phyloP scores from a whole-genome alignment of 768 basidiomycete genomes.

The Neoboletus subvelutipes region DNA sequence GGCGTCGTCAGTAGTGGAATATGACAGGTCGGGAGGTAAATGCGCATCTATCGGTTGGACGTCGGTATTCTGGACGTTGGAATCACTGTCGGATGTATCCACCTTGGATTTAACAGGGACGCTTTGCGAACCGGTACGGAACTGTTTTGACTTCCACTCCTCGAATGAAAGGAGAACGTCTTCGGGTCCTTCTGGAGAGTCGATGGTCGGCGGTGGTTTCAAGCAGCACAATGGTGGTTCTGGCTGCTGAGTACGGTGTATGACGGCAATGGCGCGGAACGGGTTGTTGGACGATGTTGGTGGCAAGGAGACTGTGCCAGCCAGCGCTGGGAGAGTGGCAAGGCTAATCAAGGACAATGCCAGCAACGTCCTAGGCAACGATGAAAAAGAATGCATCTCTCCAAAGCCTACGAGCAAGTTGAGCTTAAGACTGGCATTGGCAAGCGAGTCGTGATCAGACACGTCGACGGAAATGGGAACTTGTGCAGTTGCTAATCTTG shows the following conservation, averaged over 20 bases:
- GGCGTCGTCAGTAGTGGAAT: slow-evolving; percentile 17
- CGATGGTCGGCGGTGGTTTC: slow-evolving; percentile 41
- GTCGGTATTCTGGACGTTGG: slow-evolving; percentile 4
- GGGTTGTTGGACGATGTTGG: slow-evolving; percentile 52
- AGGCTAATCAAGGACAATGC: slow-evolving; percentile 37
- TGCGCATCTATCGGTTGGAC: slow-evolving; percentile 4
- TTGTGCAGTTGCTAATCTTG: not conserved
- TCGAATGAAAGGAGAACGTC: slow-evolving; percentile 78
- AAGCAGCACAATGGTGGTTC: slow-evolving; percentile 70
- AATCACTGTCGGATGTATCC: slow-evolving; percentile 6
- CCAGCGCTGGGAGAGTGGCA: slow-evolving; percentile 32
- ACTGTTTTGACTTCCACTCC: slow-evolving; percentile 81
- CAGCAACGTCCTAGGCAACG: slow-evolving; percentile 21
- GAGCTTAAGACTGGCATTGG: slow-evolving; percentile 9
- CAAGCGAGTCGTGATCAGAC: slow-evolving; percentile 4
- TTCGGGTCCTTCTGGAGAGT: slow-evolving; percentile 48
- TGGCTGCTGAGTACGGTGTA: slow-evolving; percentile 43
- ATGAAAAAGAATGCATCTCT: slow-evolving; percentile 7
- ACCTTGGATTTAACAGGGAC: slow-evolving; percentile 15
- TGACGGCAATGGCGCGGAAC: slow-evolving; percentile 55
- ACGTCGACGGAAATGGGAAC: slow-evolving; percentile 1
- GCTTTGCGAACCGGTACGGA: slow-evolving; percentile 37
- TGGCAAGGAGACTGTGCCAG: slow-evolving; percentile 27
- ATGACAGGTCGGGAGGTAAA: slow-evolving; percentile 14
- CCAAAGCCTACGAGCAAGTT: slow-evolving; percentile 1